A percentile compares a stretch with the other conserved stretches of the same genome.
Conservation (phyloP, 192 early-diverging fungal species). For the Coemansia sp. region DNA sequence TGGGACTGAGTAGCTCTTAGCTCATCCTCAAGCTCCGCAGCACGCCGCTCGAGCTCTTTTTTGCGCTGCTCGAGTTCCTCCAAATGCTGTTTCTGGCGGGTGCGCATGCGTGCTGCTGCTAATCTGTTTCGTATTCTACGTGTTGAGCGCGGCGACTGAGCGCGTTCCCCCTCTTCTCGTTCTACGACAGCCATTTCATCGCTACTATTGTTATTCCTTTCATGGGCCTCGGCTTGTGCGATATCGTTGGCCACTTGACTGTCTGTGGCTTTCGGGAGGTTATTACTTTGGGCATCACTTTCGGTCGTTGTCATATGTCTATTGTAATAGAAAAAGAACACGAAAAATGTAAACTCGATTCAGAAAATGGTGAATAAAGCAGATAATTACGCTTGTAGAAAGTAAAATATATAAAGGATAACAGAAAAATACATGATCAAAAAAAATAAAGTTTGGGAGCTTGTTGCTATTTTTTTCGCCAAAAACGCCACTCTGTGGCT, state of each 20-base stretch:
- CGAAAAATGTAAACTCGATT: background rate
- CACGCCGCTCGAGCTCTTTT: conserved; percentile 27
- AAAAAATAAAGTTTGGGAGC: background rate
- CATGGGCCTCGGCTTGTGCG: background rate
- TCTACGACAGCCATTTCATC: background rate
- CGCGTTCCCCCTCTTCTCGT: background rate
- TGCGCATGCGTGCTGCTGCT: conserved; percentile 48
- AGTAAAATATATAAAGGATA: background rate
- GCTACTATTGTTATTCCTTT: background rate
- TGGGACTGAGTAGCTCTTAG: conserved; percentile 27
- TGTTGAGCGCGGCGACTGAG: conserved; percentile 38
- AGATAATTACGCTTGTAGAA: too few species aligned
- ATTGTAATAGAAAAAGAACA: background rate
- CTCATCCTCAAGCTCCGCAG: conserved; percentile 31
- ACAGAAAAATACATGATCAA: too few species aligned
- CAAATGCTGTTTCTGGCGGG: conserved; percentile 47
- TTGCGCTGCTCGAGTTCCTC: conserved; percentile 45
- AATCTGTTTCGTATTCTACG: conserved; percentile 38
- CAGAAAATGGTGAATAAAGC: too few species aligned
- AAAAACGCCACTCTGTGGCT: background rate
- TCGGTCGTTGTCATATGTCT: background rate
- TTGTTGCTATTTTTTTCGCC: background rate
- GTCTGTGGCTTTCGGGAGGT: background rate
- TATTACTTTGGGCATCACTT: background rate
- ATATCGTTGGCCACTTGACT: too few species aligned